Percentiles rank a stretch among this genome's conserved stretches.
Conservation (phyloP, 345 rosid genomes). For the Erucastrum elatum region DNA sequence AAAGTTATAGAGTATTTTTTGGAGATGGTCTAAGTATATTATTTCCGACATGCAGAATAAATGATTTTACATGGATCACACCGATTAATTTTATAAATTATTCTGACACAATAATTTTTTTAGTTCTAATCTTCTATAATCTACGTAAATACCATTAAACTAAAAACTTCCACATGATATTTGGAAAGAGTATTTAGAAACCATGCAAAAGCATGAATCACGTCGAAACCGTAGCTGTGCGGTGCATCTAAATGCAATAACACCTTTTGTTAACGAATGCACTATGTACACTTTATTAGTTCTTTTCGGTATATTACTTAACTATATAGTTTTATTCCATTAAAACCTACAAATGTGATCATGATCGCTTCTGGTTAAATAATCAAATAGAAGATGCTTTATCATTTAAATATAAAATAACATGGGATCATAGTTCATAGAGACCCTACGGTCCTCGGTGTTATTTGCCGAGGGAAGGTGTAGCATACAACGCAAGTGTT, state of each 20-base stretch:
- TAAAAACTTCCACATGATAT: not conserved
- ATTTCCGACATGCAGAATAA: not conserved
- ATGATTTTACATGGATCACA: not conserved
- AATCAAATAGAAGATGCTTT: constrained; percentile 22
- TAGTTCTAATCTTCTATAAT: not conserved
- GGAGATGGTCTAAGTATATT: not conserved
- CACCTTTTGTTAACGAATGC: not conserved
- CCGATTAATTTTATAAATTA: too few relatives aligned
- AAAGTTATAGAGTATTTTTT: too few relatives aligned
- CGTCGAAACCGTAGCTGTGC: constrained; percentile 7
- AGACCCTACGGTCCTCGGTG: constrained; percentile 20
- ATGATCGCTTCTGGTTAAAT: constrained; percentile 20
- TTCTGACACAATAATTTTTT: too few relatives aligned
- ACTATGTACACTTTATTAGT: not conserved
- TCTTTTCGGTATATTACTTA: not conserved
- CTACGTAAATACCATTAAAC: not conserved
- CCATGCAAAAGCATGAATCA: constrained; percentile 11
- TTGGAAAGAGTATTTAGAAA: not conserved
- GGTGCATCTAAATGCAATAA: constrained; percentile 9
- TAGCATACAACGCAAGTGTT: constrained; percentile 31
- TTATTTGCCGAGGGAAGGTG: constrained; percentile 31
- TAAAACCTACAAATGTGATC: constrained; percentile 8
- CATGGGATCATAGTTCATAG: not conserved
- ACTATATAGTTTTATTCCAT: not conserved
- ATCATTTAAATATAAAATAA: not conserved